Percentiles rank a stretch among this genome's conserved stretches.
Conservation (phyloP, 177 flowering plant species). For the Vitis hybrid region DNA sequence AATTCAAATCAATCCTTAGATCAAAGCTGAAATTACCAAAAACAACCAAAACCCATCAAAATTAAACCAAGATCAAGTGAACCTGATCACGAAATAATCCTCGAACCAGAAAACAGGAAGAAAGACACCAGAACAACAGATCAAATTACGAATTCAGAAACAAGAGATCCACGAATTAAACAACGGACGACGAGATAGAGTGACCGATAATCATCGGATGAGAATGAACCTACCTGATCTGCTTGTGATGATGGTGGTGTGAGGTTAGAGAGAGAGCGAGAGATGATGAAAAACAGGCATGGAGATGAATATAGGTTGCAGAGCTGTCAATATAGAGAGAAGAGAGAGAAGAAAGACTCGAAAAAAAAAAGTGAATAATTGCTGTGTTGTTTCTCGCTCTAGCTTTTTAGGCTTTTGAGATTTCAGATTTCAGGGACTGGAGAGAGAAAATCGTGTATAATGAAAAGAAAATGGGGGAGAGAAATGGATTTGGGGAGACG, state of each 20-base stretch:
- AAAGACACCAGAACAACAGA: background rate
- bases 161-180: slow-evolving; percentile 5
- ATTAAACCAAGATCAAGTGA: background rate
- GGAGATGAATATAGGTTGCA: slow-evolving; percentile 3
- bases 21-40: slow-evolving; percentile 2
- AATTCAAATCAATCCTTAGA: background rate
- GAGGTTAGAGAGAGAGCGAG: background rate
- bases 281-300: slow-evolving; percentile 6
- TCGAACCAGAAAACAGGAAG: background rate
- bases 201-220: background rate
- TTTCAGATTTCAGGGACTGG: slow-evolving; percentile 9
- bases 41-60: slow-evolving; percentile 10
- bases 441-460: background rate
- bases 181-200: background rate
- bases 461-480: background rate
- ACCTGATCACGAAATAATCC: background rate
- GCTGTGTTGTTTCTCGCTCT: slow-evolving; percentile 15
- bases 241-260: slow-evolving; percentile 9
- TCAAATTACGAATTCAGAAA: background rate
- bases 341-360: slow-evolving; percentile 1
- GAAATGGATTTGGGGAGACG: no score
- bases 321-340: slow-evolving; percentile 27
- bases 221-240: slow-evolving; percentile 12
- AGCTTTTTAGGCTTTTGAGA: slow-evolving; percentile 21
- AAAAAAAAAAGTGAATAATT: slow-evolving; percentile 29